Percentiles rank a stretch among this genome's conserved stretches.
Evolutionary conservation across 1,139 yeast species (phyloP).

Genomic region (Blastobotrys malaysiensis): DNA sequence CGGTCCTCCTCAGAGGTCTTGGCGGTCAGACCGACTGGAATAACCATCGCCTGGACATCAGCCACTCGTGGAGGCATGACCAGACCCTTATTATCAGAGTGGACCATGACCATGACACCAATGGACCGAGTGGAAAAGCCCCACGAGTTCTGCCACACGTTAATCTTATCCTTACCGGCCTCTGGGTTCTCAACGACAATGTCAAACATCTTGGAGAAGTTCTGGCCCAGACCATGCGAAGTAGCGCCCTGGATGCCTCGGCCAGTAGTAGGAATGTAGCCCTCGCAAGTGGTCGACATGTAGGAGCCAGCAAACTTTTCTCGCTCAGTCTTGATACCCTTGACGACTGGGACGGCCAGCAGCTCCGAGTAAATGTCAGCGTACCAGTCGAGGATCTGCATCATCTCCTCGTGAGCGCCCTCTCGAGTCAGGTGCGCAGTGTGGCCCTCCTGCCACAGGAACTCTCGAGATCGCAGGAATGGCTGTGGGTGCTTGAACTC

Average conservation of each 20-base stretch:
- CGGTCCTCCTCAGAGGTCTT: slow-evolving; percentile 77
- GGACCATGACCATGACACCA: slow-evolving; percentile 99
- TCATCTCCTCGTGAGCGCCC: slow-evolving; percentile 78
- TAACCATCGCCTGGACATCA: slow-evolving; percentile 81
- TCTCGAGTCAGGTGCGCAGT: slow-evolving; percentile 85
- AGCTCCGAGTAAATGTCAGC: slow-evolving; percentile 80
- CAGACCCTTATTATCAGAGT: slow-evolving; percentile 96
- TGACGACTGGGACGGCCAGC: slow-evolving; percentile 94
- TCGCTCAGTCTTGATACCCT: slow-evolving; percentile 93
- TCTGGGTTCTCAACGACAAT: slow-evolving; percentile 93
- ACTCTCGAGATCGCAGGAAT: slow-evolving; percentile 96
- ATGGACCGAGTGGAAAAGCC: slow-evolving; percentile 97
- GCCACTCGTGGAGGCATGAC: slow-evolving; percentile 98
- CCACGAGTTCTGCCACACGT: slow-evolving; percentile 98
- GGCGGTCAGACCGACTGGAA: slow-evolving; percentile 92
- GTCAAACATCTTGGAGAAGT: slow-evolving; percentile 97
- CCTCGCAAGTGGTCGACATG: slow-evolving; percentile 93
- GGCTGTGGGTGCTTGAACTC: slow-evolving; percentile 99
- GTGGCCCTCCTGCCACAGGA: slow-evolving; percentile 99
- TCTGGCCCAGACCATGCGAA: slow-evolving; percentile 95
- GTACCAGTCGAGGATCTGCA: slow-evolving; percentile 81
- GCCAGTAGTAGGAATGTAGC: slow-evolving; percentile 96
- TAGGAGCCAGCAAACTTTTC: slow-evolving; percentile 98
- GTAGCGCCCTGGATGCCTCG: slow-evolving; percentile 99
- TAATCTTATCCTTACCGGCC: slow-evolving; percentile 52